These are phyloP conservation scores for Dendrothele bispora DNA, from an alignment of 768 basidiomycete species.

Conservation along the genomic window DNA sequence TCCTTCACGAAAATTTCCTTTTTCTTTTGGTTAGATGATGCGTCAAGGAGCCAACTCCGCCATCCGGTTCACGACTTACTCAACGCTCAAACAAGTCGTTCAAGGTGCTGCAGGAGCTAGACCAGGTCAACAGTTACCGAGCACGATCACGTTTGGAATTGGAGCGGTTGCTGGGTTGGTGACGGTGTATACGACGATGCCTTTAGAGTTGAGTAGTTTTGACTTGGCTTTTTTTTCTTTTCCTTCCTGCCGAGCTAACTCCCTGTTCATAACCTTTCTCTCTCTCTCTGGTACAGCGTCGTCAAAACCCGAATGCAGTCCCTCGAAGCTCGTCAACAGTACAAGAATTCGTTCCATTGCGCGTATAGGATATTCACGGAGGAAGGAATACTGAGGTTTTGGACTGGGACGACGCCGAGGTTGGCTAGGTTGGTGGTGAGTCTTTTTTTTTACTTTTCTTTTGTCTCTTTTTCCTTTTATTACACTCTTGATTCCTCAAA, in stretches of 20 bases:
- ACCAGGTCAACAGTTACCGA: conserved; percentile 83
- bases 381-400: conserved; percentile 89
- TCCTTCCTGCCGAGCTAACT: background rate
- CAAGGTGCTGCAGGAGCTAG: conserved; percentile 81
- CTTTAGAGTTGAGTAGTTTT: conserved; percentile 62
- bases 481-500: no score
- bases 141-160: conserved; percentile 89
- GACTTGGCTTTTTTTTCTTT: conserved; percentile 1
- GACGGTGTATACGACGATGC: conserved; percentile 91
- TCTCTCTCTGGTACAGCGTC: conserved; percentile 52
- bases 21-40: conserved; percentile 69
- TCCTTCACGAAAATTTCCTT: no score
- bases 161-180: conserved; percentile 93
- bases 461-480: conserved; percentile 1
- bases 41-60: conserved; percentile 98
- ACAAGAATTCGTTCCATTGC: conserved; percentile 94
- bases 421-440: conserved; percentile 81
- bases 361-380: conserved; percentile 93
- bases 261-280: background rate
- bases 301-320: conserved; percentile 99
- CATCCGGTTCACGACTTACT: conserved; percentile 92
- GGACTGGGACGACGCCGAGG: conserved; percentile 95
- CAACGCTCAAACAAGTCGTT: conserved; percentile 90
- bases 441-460: background rate
- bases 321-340: conserved; percentile 76